phyloP scores from a whole-genome alignment of 2,329 filamentous ascomycete genomes.

The Ceratocystis destructans region DNA sequence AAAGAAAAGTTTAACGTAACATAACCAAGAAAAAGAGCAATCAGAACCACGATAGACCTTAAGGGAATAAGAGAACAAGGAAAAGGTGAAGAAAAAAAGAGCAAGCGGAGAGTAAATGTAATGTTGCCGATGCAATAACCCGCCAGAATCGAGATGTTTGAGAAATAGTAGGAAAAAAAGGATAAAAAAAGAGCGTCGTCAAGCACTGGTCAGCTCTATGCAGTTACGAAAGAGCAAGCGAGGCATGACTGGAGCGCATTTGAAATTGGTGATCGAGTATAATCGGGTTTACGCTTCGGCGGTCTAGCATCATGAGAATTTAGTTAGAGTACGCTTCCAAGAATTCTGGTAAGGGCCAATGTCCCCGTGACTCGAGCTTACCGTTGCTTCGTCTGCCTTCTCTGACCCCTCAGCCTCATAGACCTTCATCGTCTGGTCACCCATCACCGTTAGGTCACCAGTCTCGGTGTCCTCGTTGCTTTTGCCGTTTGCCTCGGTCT shows the following conservation, averaged over 20 bases:
- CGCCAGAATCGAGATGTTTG: slow-evolving; percentile 17
- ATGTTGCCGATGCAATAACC: slow-evolving; percentile 6
- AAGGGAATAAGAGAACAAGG: slow-evolving; percentile 16
- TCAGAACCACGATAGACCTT: slow-evolving; percentile 1
- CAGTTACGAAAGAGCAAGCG: background rate
- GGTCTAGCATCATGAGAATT: background rate
- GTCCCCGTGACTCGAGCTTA: slow-evolving; percentile 1
- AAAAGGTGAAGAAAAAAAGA: slow-evolving; percentile 18
- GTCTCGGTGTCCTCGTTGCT: slow-evolving; percentile 30
- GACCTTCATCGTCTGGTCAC: slow-evolving; percentile 30
- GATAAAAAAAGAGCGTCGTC: slow-evolving; percentile 13
- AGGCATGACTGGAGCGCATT: background rate
- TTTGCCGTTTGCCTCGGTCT: slow-evolving; percentile 28
- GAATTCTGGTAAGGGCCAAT: background rate
- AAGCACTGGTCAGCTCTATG: background rate
- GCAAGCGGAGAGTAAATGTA: background rate
- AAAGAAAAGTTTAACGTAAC: slow-evolving; percentile 21
- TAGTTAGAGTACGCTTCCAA: background rate
- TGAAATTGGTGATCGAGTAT: background rate
- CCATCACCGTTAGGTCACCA: slow-evolving; percentile 24
- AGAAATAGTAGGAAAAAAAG: slow-evolving; percentile 18
- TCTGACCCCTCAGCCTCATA: slow-evolving; percentile 29
- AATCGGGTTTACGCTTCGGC: slow-evolving; percentile 3
- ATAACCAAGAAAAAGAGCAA: slow-evolving; percentile 18
- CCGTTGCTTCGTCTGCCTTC: slow-evolving; percentile 26